These are phyloP conservation scores for Petasospora fabianii DNA, from an alignment of 1,139 yeast species.

Conservation along the genomic window DNA sequence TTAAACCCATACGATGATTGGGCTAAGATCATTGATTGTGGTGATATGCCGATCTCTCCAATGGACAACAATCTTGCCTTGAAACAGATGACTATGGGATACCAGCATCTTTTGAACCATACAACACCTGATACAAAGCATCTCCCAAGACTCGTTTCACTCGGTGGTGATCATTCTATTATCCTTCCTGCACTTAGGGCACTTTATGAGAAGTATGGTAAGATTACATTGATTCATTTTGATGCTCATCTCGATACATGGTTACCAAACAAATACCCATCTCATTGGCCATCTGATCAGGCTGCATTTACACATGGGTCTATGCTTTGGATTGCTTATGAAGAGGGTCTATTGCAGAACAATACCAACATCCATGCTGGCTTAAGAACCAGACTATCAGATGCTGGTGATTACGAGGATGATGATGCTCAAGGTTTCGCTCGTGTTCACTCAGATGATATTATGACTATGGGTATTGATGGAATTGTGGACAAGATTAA, in stretches of 20 bases:
- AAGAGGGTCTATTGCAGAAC: slow-evolving; percentile 59
- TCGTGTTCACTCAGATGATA: slow-evolving; percentile 65
- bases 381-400: slow-evolving; percentile 63
- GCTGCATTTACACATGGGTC: slow-evolving; percentile 72
- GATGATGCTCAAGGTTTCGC: slow-evolving; percentile 63
- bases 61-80: slow-evolving; percentile 70
- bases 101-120: slow-evolving; percentile 39
- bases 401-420: slow-evolving; percentile 55
- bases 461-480: slow-evolving; percentile 56
- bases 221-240: slow-evolving; percentile 65
- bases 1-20: slow-evolving; percentile 46
- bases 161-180: slow-evolving; percentile 80
- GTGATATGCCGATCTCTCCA: slow-evolving; percentile 78
- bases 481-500: slow-evolving; percentile 50
- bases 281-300: slow-evolving; percentile 66
- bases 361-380: slow-evolving; percentile 67
- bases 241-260: slow-evolving; percentile 82
- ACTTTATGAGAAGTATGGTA: slow-evolving; percentile 55
- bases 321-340: slow-evolving; percentile 73
- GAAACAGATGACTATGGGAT: slow-evolving; percentile 67
- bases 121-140: slow-evolving; percentile 22
- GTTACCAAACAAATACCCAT: slow-evolving; percentile 65
- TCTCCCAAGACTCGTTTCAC: slow-evolving; percentile 62
- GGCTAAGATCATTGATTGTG: slow-evolving; percentile 73
- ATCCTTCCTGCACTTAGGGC: slow-evolving; percentile 69